phyloP scores from a whole-genome alignment of 148 eudicot species.

The Euryodendron excelsum region DNA sequence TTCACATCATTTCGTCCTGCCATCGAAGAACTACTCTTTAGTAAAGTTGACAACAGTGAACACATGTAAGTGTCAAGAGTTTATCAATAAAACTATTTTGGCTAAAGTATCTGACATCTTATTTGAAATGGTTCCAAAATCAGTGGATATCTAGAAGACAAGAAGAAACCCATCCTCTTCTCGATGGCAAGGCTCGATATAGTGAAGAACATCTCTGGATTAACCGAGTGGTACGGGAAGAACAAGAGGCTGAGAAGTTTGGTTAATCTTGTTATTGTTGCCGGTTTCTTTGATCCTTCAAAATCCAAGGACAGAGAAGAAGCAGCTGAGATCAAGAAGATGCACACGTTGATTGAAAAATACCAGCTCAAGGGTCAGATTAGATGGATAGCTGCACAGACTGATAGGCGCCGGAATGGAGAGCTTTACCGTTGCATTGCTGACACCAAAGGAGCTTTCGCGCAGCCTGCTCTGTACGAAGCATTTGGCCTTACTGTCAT shows the following conservation, averaged over 20 bases:
- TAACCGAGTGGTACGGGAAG: constrained; percentile 88
- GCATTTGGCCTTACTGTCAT: constrained; percentile 95
- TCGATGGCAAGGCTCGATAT: constrained; percentile 96
- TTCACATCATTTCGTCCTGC: constrained; percentile 61
- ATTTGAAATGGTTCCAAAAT: constrained; percentile 13
- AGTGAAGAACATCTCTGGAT: constrained; percentile 80
- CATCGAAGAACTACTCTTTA: constrained; percentile 72
- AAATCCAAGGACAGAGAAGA: constrained; percentile 98
- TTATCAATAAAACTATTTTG: not conserved
- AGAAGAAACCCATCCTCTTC: constrained; percentile 77
- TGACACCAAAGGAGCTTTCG: constrained; percentile 87
- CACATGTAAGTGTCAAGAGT: constrained; percentile 58
- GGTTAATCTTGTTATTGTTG: constrained; percentile 84
- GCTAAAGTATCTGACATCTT: not conserved
- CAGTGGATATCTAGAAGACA: constrained; percentile 83
- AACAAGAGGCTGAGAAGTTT: constrained; percentile 71
- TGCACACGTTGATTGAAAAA: constrained; percentile 69
- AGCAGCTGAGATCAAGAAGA: constrained; percentile 74
- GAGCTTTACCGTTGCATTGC: constrained; percentile 88
- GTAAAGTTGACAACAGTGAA: constrained; percentile 59
- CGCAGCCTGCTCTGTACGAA: constrained; percentile 90
- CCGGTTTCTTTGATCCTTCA: constrained; percentile 80
- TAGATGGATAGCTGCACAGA: constrained; percentile 96
- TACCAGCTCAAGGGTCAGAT: constrained; percentile 82
- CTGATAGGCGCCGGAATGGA: constrained; percentile 66